Percentiles rank a stretch among this genome's conserved stretches.
phyloP scores from a whole-genome alignment of 2,329 filamentous ascomycete genomes.

The Diaporthe citri region DNA sequence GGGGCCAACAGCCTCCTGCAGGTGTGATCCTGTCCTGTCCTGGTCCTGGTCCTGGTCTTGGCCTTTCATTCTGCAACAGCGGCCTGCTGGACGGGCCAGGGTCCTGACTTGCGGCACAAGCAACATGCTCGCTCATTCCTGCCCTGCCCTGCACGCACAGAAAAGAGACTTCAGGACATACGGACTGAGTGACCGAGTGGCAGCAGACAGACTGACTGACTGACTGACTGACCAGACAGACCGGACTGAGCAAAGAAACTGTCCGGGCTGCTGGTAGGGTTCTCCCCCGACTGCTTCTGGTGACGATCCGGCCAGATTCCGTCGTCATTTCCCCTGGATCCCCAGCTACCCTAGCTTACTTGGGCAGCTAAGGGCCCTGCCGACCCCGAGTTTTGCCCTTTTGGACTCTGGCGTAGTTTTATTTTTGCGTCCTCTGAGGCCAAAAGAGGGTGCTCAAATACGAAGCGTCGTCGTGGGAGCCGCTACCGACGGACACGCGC shows the following conservation, averaged over 20 bases:
- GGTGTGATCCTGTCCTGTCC: conserved; percentile 15
- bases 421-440: background rate
- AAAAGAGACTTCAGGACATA: background rate
- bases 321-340: conserved; percentile 19
- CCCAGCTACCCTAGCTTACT: conserved; percentile 8
- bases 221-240: background rate
- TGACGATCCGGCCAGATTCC: conserved; percentile 27
- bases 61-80: conserved; percentile 29
- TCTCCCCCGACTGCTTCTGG: background rate
- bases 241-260: background rate
- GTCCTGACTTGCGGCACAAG: conserved; percentile 9
- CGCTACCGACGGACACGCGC: conserved; percentile 28
- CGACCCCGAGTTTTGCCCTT: conserved; percentile 26
- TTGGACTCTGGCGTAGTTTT: conserved; percentile 12
- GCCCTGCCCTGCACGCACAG: background rate
- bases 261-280: background rate
- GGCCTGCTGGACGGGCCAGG: conserved; percentile 21
- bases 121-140: background rate
- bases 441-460: conserved; percentile 19
- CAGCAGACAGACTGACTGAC: background rate
- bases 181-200: background rate
- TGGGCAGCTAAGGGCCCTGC: background rate
- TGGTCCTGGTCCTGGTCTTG: conserved; percentile 17
- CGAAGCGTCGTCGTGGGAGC: conserved; percentile 16
- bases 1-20: conserved; percentile 27